Evolutionary conservation across 2,329 filamentous ascomycete species (phyloP).

Genomic region (Pyrenophora teres): DNA sequence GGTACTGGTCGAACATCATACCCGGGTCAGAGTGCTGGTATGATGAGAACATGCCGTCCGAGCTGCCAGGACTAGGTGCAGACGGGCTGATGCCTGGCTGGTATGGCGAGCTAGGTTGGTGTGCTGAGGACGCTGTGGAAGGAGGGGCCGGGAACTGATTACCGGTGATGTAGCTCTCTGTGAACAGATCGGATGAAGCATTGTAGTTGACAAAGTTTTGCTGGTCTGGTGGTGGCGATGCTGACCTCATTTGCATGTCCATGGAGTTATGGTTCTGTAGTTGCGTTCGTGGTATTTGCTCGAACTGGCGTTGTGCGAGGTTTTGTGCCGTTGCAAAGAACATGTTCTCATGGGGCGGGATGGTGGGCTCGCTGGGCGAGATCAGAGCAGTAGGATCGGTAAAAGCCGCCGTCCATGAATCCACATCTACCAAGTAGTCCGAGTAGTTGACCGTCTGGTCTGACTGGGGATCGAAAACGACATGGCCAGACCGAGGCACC

Average conservation of each 20-base stretch:
- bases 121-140: constrained; percentile 28
- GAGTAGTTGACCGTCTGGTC: constrained; percentile 29
- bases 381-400: constrained; percentile 34
- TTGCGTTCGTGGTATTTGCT: constrained; percentile 17
- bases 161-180: constrained; percentile 28
- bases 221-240: constrained; percentile 34
- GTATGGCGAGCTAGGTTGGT: constrained; percentile 23
- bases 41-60: constrained; percentile 34
- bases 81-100: constrained; percentile 35
- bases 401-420: constrained; percentile 33
- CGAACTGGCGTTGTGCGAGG: constrained; percentile 17
- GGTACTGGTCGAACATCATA: constrained; percentile 26
- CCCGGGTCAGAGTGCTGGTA: constrained; percentile 34
- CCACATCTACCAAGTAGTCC: constrained; percentile 25
- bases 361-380: constrained; percentile 36
- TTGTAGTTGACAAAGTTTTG: constrained; percentile 37
- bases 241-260: constrained; percentile 25
- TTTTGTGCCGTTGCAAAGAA: constrained; percentile 25
- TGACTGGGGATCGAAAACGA: constrained; percentile 39
- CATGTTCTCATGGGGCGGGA: constrained; percentile 29
- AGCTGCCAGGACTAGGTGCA: constrained; percentile 37
- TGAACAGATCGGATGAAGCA: constrained; percentile 31
- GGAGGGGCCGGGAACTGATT: constrained; percentile 25
- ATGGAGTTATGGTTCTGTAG: constrained; percentile 25
- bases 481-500: constrained; percentile 33